Evolutionary conservation across 2,329 filamentous ascomycete genomes (phyloP).

Genomic region (Aspergillus proliferans): DNA sequence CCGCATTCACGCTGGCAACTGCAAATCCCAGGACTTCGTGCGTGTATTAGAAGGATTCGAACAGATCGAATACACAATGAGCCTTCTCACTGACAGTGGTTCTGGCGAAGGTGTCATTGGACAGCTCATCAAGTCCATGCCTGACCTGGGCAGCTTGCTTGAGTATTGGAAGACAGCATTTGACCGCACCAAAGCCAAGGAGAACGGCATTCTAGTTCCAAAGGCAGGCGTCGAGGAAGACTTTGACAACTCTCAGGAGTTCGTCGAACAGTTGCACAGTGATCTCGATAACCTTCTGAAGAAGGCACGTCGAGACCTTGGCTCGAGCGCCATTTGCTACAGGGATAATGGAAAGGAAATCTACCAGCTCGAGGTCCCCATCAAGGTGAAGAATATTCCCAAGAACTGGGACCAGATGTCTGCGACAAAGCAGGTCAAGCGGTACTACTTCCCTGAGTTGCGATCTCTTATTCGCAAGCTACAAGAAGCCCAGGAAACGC

Average conservation of each 20-base stretch:
- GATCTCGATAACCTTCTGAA: constrained; percentile 67
- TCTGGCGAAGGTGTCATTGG: constrained; percentile 79
- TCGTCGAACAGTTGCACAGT: constrained; percentile 67
- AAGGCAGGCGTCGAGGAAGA: constrained; percentile 83
- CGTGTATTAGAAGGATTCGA: constrained; percentile 93
- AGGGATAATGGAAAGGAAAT: constrained; percentile 93
- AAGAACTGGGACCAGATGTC: constrained; percentile 95
- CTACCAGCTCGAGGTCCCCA: constrained; percentile 86
- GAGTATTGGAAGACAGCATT: constrained; percentile 89
- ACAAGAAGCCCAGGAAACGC: constrained; percentile 90
- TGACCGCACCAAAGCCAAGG: constrained; percentile 70
- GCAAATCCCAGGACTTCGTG: constrained; percentile 85
- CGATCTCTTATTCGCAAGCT: constrained; percentile 75
- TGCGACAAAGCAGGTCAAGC: constrained; percentile 79
- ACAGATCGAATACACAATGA: constrained; percentile 93
- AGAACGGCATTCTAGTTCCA: constrained; percentile 76
- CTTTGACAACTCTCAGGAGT: constrained; percentile 76
- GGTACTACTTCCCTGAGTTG: constrained; percentile 86
- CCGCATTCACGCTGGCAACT: constrained; percentile 85
- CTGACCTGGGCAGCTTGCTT: constrained; percentile 67
- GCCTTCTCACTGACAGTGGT: constrained; percentile 65
- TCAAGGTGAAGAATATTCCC: constrained; percentile 75
- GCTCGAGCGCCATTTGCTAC: constrained; percentile 66
- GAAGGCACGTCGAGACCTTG: constrained; percentile 65
- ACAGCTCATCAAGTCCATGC: constrained; percentile 77